These are phyloP conservation scores for Dysphania ambrosioides DNA, from an alignment of 148 eudicot genomes.

Conservation along the genomic window DNA sequence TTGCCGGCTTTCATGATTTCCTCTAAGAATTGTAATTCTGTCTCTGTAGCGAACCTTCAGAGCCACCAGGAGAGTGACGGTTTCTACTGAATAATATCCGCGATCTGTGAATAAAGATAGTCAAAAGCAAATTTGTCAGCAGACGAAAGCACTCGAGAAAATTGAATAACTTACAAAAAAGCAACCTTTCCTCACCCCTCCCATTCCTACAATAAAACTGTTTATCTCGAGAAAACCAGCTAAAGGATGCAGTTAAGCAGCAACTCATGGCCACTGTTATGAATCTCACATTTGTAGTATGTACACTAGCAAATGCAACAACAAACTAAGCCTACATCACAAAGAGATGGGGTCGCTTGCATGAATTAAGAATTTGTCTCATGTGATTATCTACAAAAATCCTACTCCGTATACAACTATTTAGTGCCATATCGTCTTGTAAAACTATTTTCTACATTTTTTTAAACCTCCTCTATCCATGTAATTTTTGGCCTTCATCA, in stretches of 20 bases:
- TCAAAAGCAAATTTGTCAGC: background rate
- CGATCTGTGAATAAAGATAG: conserved; percentile 54
- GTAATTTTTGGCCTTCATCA: too few relatives aligned
- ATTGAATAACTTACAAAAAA: background rate
- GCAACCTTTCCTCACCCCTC: background rate
- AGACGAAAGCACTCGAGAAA: background rate
- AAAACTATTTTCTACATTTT: too few relatives aligned
- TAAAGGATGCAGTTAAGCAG: background rate
- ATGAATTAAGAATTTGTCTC: too few relatives aligned
- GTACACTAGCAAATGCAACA: too few relatives aligned
- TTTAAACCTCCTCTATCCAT: too few relatives aligned
- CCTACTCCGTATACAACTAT: too few relatives aligned
- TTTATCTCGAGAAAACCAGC: background rate
- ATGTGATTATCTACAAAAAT: too few relatives aligned
- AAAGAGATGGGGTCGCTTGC: too few relatives aligned
- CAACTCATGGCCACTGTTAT: too few relatives aligned
- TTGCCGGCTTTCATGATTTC: conserved; percentile 96
- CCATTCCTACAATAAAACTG: background rate
- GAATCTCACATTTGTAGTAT: background rate
- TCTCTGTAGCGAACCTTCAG: conserved; percentile 92
- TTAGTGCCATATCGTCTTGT: too few relatives aligned
- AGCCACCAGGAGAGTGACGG: conserved; percentile 90
- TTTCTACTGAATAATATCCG: conserved; percentile 91
- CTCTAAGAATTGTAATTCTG: conserved; percentile 91
- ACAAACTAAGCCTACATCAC: too few relatives aligned